Base-by-base conservation (phyloP, 1,139 yeast species). In the Blastobotrys indianensis region DNA sequence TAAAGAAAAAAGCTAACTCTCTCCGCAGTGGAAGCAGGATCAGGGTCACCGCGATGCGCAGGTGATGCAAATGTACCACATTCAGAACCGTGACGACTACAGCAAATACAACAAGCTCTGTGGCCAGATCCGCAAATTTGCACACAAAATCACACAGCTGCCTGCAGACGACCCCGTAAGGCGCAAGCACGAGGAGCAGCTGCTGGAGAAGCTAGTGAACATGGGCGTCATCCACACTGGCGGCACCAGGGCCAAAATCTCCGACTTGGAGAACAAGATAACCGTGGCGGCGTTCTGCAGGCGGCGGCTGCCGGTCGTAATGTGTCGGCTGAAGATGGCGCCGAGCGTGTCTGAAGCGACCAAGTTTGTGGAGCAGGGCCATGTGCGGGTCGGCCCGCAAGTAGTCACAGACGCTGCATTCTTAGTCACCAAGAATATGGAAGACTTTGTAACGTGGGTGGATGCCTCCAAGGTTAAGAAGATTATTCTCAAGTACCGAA, bases 381-480 rank as follows among this genome's bases (percentile, higher is more conserved):
- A 94, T 61, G 95, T 94, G 3, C 76, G 98, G 56, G 95, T 94
- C 9, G 99, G 99, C 0, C 98, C 97, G 8, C 86, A 88, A 60
- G 84, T 92, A 31, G 81, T 94, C 41, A 88, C 96, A 0, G 98
- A 94, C 63, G 94, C 98, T 2, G 97, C 98, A 0, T 92, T 83
- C 64, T 72, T 94, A 57, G 94, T 94, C 2, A 90, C 97, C 8
- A 75, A 65, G 36, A 87, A 82, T 57, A 76, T 92, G 82, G 98
- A 94, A 64, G 99, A 94, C 67, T 92, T 87, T 65, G 76, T 94
- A 58, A 94, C 98, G 1, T 94, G 99, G 99, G 94, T 86, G 15
- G 97, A 94, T 61, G 76, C 81, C 41, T 84, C 95, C 54, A 94
- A 92, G 81, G 90, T 94, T 66, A 90, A 85, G 75, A 77, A 85